phyloP scores from a whole-genome alignment of 805 yeast genomes.

The Peterozyma xylosa region DNA sequence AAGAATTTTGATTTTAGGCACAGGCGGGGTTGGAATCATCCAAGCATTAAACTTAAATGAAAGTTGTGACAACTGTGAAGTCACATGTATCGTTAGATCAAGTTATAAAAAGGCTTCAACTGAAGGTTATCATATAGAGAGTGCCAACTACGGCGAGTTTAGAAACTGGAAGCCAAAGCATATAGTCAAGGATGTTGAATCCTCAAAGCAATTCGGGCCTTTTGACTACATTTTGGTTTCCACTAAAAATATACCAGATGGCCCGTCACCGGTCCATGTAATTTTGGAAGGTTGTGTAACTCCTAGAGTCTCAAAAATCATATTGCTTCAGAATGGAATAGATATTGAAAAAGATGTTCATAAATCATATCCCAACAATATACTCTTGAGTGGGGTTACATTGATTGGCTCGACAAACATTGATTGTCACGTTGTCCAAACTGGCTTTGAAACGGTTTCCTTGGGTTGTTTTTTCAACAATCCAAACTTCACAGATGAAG shows the following conservation, averaged over 20 bases:
- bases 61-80: slow-evolving; percentile 27
- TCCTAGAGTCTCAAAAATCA: slow-evolving; percentile 18
- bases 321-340: slow-evolving; percentile 31
- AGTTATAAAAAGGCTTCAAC: slow-evolving; percentile 44
- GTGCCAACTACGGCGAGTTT: slow-evolving; percentile 52
- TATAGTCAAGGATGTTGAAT: slow-evolving; percentile 31
- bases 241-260: slow-evolving; percentile 57
- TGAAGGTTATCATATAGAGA: slow-evolving; percentile 50
- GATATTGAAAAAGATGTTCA: slow-evolving; percentile 29
- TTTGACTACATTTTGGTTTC: slow-evolving; percentile 53
- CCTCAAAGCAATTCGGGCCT: slow-evolving; percentile 27
- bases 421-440: slow-evolving; percentile 19
- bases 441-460: slow-evolving; percentile 22
- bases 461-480: slow-evolving; percentile 26
- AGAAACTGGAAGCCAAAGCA: slow-evolving; percentile 48
- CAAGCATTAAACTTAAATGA: slow-evolving; percentile 54
- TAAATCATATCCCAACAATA: slow-evolving; percentile 22
- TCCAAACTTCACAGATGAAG: slow-evolving; percentile 13
- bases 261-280: slow-evolving; percentile 17
- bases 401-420: slow-evolving; percentile 22
- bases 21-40: slow-evolving; percentile 83
- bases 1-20: slow-evolving; percentile 59
- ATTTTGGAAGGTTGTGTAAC: slow-evolving; percentile 29
- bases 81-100: slow-evolving; percentile 56
- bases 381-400: slow-evolving; percentile 28